These are phyloP conservation scores for Dothistroma pini DNA, from an alignment of 2,329 filamentous ascomycete genomes.

Conservation along the genomic window DNA sequence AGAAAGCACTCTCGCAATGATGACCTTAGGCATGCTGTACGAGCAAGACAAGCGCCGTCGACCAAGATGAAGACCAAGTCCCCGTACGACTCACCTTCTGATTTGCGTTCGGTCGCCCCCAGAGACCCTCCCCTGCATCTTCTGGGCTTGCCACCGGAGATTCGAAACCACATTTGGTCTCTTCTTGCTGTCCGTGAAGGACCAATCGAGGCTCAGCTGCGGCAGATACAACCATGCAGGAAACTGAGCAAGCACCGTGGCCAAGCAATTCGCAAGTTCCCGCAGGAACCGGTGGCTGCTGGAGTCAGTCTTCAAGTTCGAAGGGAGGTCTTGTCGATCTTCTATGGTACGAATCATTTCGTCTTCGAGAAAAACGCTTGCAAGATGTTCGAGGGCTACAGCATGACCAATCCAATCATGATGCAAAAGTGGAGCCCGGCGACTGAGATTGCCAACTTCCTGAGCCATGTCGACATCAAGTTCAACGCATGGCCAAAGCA, in stretches of 20 bases:
- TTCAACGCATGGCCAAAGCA: constrained; percentile 9
- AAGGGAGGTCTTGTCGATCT: constrained; percentile 20
- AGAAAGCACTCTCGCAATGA: constrained; percentile 10
- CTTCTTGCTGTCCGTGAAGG: constrained; percentile 14
- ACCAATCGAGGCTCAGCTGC: constrained; percentile 22
- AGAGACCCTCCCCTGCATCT: constrained; percentile 17
- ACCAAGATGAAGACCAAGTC: constrained; percentile 9
- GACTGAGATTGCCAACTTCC: constrained; percentile 12
- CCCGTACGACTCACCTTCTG: not conserved
- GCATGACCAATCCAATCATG: constrained; percentile 14
- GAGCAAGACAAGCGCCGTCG: constrained; percentile 3
- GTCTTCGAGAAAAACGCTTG: constrained; percentile 18
- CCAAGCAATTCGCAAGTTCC: constrained; percentile 19
- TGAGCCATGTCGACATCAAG: constrained; percentile 12
- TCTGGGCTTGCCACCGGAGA: constrained; percentile 19
- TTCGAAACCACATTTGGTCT: constrained; percentile 21
- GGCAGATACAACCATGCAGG: constrained; percentile 17
- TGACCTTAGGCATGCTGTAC: not conserved
- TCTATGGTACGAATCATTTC: constrained; percentile 21
- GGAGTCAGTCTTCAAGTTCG: constrained; percentile 20
- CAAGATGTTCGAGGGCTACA: constrained; percentile 11
- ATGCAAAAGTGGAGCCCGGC: constrained; percentile 18
- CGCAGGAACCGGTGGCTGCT: constrained; percentile 16
- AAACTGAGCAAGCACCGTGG: constrained; percentile 7
- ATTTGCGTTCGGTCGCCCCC: constrained; percentile 7